Base-by-base conservation (phyloP, 1,139 yeast species). In the Debaryomyces sp. region DNA sequence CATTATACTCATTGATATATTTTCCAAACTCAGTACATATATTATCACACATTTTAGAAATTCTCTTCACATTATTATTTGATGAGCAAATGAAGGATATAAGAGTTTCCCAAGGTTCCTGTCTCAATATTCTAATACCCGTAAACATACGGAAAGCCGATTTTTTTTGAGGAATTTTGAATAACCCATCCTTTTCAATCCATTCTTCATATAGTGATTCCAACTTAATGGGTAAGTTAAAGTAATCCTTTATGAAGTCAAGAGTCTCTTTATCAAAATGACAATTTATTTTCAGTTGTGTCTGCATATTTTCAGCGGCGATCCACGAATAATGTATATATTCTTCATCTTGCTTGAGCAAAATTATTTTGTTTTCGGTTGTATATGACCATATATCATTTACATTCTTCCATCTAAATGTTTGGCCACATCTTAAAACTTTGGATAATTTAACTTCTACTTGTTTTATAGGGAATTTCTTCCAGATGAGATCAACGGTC, bases 41-140 rank as follows among this genome's bases (percentile, higher is more conserved):
- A 48, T 78, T 80, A 53, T 90, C 92, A 61, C 97, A 95, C 97
- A 95, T 91, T 58, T 87, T 87, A 2, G 97, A 87, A 42, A 95
- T 95, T 39, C 99, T 77, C 62, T 92, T 89, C 49, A 94, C 96
- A 61, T 94, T 95, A 67, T 94, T 94, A 66, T 94, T 94, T n/a
- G 96, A 86, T 4, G 97, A 89, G 66, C 99, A 94, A 21, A 94
- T 95, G 57, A 94, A 94, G 2, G 95, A 87, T 18, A 94, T 70
- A 42, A 90, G 72, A 39, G 95, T 90, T 60, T 95, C 99, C 98
- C 98, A 94, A 0, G 99, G 99, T 55, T 92, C 97, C 65, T 94
- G 98, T 44, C 92, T 77, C 27, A 92, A 77, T 50, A 91, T 89
- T 35, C 98, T 71, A 24, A 92, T 85, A 0, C 99, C 99, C 3